These are phyloP conservation scores for Omphalea diandra DNA, from an alignment of 441 rosid genomes.

Conservation along the genomic window DNA sequence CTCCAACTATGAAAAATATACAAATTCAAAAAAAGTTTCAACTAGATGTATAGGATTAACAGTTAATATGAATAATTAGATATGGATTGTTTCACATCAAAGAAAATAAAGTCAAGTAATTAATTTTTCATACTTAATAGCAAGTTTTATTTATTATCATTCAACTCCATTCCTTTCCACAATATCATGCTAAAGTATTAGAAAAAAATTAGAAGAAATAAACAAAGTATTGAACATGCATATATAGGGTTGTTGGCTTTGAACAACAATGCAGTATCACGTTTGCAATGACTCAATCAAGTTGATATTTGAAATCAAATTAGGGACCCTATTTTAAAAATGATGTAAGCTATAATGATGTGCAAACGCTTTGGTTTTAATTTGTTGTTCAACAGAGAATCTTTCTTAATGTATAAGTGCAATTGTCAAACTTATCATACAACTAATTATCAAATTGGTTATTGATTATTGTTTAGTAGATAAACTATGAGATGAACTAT, in stretches of 20 bases:
- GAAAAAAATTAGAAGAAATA: background rate
- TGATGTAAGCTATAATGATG: background rate
- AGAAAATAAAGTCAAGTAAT: no score
- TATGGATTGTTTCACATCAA: background rate
- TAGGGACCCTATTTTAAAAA: slow-evolving; percentile 14
- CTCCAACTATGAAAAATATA: no score
- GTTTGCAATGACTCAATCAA: slow-evolving; percentile 20
- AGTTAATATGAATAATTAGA: no score
- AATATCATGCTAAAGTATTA: background rate
- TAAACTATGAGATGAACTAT: background rate
- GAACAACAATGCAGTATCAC: background rate
- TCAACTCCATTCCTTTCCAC: background rate
- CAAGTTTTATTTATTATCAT: no score
- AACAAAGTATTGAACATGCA: background rate
- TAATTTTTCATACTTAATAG: background rate
- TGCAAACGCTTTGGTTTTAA: background rate
- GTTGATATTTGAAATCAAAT: background rate
- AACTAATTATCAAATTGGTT: background rate
- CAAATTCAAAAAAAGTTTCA: no score
- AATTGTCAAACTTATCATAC: background rate
- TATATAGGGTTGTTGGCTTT: background rate
- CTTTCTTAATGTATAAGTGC: background rate
- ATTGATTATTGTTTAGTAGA: background rate
- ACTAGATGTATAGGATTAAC: no score
- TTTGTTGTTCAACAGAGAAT: background rate